These are phyloP conservation scores for Rutstroemia sp. DNA, from an alignment of 2,329 filamentous ascomycete species.

Conservation along the genomic window DNA sequence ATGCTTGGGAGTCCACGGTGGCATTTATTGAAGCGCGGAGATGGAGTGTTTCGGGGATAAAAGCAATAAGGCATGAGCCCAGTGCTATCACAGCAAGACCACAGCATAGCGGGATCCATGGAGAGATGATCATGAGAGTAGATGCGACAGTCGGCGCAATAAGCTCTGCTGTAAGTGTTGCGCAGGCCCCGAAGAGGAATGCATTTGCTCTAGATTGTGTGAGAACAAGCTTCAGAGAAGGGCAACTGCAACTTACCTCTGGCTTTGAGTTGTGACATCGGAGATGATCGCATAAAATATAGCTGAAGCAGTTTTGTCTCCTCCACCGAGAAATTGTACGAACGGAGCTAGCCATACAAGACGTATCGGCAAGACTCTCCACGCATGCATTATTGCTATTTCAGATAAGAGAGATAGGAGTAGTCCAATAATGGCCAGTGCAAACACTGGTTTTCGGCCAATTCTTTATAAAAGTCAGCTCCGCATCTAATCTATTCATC, in stretches of 20 bases:
- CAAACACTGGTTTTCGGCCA: constrained; percentile 32
- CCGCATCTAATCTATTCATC: not conserved
- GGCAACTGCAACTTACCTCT: constrained; percentile 25
- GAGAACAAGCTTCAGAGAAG: not conserved
- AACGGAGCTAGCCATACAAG: constrained; percentile 31
- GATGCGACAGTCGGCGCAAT: constrained; percentile 33
- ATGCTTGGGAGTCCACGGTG: not conserved
- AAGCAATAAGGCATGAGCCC: constrained; percentile 18
- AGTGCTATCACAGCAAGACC: constrained; percentile 14
- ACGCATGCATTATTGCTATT: constrained; percentile 31
- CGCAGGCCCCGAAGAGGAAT: constrained; percentile 30
- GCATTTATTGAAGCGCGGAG: constrained; percentile 10
- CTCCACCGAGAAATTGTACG: constrained; percentile 31
- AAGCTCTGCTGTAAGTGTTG: constrained; percentile 30
- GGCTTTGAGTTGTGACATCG: constrained; percentile 32
- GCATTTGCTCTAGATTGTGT: constrained; percentile 28
- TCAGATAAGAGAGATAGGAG: constrained; percentile 25
- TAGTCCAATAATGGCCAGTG: constrained; percentile 28
- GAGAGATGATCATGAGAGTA: constrained; percentile 29
- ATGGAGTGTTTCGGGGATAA: constrained; percentile 29
- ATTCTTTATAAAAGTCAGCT: constrained; percentile 19
- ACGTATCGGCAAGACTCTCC: constrained; percentile 27
- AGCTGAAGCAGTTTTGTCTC: constrained; percentile 28
- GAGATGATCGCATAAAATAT: constrained; percentile 31
- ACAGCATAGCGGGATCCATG: constrained; percentile 22